Base-by-base conservation (phyloP, 2,329 filamentous ascomycete genomes). In the Aureobasidium mangrovei region DNA sequence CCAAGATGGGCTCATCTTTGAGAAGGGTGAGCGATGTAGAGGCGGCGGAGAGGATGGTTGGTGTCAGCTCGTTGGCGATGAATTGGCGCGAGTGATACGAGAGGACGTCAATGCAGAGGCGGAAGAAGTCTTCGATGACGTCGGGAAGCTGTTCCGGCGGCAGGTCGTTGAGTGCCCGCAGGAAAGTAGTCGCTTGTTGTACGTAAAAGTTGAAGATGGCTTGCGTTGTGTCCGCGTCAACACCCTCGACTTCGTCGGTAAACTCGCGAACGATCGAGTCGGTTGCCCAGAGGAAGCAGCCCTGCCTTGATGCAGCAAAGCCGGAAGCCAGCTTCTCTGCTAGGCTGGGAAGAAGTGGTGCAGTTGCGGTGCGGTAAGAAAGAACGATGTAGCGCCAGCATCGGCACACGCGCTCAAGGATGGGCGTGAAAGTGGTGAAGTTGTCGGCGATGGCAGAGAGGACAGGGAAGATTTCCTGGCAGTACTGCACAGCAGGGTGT, bases 211-310 rank as follows among this genome's bases (percentile, higher is more conserved):
- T 81, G 72, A 94, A 98, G 54, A 98, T 94, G 60, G 86, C 86
- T 53, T 89, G 83, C 12, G 87, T 88, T 4, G 89, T 94, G n/a
- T 80, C 75, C 48, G 84, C 79, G 53, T 91, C 85, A 24, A 97
- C 87, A 57, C 87, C 82, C 62, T 95, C 90, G 40, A 87, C 82
- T 40, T 91, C 90, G 62, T 95, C 88, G 0, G 89, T 93, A 66
- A 97, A 98, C 69, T 98, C 93, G 56, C 93, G 86, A 31, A 98
- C 80, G 59, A 98, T 94, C 7, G 91, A 89, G 60, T 91, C 88
- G 2, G 91, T 96, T 1, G 93, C 91, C 93, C 93, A 98, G n/a
- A 98, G 77, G 77, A 98, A 98, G 68, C 91, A 96, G 9, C 93
- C 93, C 70, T 98, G 91, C 57, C 84, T 82, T 8, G 91, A 96